Evolutionary conservation across 306 rosid genomes (phyloP).

Genomic region (Astragalus membranaceus): DNA sequence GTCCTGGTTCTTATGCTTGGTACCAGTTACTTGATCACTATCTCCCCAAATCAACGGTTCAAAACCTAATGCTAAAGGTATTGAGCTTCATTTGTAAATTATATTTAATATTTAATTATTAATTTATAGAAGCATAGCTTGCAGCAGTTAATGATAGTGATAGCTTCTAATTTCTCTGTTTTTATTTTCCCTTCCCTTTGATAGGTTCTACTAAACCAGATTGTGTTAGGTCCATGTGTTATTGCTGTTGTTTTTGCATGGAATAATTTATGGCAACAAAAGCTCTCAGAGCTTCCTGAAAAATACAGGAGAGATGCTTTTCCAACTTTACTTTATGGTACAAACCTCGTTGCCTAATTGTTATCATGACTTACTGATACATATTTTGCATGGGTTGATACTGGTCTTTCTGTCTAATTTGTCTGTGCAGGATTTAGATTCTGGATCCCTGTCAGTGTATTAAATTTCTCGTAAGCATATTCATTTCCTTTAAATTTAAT

Average conservation of each 20-base stretch:
- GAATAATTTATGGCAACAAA: constrained; percentile 81
- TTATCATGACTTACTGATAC: constrained; percentile 11
- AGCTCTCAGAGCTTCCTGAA: constrained; percentile 72
- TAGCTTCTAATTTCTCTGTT: not conserved
- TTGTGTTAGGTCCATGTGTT: constrained; percentile 84
- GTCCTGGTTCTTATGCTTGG: constrained; percentile 97
- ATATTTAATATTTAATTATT: too few relatives aligned
- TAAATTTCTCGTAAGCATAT: constrained; percentile 67
- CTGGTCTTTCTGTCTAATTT: not conserved
- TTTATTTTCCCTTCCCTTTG: not conserved
- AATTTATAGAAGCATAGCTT: not conserved
- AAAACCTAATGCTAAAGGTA: constrained; percentile 75
- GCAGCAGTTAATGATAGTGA: not conserved
- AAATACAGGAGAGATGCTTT: constrained; percentile 78
- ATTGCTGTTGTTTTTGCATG: constrained; percentile 91
- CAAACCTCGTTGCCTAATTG: not conserved
- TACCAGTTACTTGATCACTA: constrained; percentile 67
- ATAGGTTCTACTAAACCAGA: constrained; percentile 85
- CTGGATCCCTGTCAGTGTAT: constrained; percentile 86
- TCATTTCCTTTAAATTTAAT: not conserved
- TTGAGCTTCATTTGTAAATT: not conserved
- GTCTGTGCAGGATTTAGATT: constrained; percentile 76
- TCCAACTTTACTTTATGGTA: constrained; percentile 72
- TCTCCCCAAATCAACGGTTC: constrained; percentile 51
- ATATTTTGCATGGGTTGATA: constrained; percentile 1